Evolutionary conservation across 495 filamentous ascomycete genomes (phyloP), one percentile per base, ranked within the genome.

Genomic region (Emericellopsis terricola): DNA sequence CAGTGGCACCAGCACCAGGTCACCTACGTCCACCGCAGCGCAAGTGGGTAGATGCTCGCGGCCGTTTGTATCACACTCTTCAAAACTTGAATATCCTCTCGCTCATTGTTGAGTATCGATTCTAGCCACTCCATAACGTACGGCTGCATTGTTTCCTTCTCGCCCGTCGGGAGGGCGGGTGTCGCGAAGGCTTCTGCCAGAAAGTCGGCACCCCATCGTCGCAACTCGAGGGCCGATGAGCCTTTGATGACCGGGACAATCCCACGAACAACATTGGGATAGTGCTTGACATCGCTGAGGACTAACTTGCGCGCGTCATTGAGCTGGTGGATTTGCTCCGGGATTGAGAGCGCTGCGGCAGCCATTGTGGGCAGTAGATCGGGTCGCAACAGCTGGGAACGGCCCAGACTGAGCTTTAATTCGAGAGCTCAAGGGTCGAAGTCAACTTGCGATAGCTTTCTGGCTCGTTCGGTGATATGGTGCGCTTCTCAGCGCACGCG

Each of bases 141-240:
- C 37, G 82, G 55, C 32, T 73, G 69, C 40, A 92, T 49, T 39
- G 72, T 68, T 55, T 76, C 78, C 62, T 94, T 96, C 52, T 78
- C 74, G 33, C 69, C 59, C 21, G 60, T 55, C 36, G 69, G 51
- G 43, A 96, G 61, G 21, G 73, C 69, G 10, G 89, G 89, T 29
- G 78, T 85, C 14, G 91, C 75, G 55, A 99, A 94, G 3, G 85
- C 81, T 62, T 99, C 89, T 26, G 91, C 87, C 24, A 99, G 63
- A 51, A 99, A 99, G 17, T 94, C 84, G 15, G 85, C 73, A 15
- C 85, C 91, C 91, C 91, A 99, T 76, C 86, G 65, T 53, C 82
- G 77, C 43, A 94, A 57, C 53, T 92, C 81, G 14, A 93, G 52
- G 27, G 64, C 63, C 29, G 78, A 60, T 33, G 65, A 60, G n/a